phyloP scores from a whole-genome alignment of 2,329 filamentous ascomycete species.

The Ophiocordyceps camponoti-leonardi region DNA sequence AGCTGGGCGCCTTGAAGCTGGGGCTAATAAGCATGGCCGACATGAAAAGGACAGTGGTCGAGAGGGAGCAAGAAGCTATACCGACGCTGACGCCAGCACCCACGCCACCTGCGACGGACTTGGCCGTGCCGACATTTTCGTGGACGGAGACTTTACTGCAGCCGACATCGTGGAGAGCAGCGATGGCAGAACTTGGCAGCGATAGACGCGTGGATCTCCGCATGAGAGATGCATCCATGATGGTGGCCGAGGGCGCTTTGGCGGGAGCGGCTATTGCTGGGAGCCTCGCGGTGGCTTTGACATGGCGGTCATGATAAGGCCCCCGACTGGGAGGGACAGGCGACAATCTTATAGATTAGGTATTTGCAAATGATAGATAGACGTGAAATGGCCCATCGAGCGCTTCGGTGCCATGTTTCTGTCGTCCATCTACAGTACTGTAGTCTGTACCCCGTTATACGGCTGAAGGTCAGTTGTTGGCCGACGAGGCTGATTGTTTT shows the following conservation, averaged over 20 bases:
- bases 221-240: constrained; percentile 53
- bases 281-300: constrained; percentile 30
- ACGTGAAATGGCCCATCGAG: background rate
- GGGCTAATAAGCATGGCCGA: constrained; percentile 8
- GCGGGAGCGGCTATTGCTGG: constrained; percentile 46
- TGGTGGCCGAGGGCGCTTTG: constrained; percentile 49
- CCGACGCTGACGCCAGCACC: background rate
- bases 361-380: background rate
- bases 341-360: background rate
- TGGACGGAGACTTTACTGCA: constrained; percentile 27
- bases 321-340: background rate
- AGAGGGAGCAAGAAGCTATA: background rate
- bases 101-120: background rate
- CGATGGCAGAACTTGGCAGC: constrained; percentile 43
- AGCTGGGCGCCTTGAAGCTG: constrained; percentile 19
- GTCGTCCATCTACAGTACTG: no score
- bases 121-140: constrained; percentile 5
- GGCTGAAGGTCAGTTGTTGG: background rate
- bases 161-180: constrained; percentile 28
- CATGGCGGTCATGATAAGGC: constrained; percentile 13
- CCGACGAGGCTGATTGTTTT: background rate
- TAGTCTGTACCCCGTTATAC: background rate
- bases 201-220: constrained; percentile 44
- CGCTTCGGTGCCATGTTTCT: no score
- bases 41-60: background rate